Percentiles rank a stretch among this genome's conserved stretches.
Evolutionary conservation across 2,329 filamentous ascomycete genomes (phyloP).

Genomic region (Neonectria hederae): DNA sequence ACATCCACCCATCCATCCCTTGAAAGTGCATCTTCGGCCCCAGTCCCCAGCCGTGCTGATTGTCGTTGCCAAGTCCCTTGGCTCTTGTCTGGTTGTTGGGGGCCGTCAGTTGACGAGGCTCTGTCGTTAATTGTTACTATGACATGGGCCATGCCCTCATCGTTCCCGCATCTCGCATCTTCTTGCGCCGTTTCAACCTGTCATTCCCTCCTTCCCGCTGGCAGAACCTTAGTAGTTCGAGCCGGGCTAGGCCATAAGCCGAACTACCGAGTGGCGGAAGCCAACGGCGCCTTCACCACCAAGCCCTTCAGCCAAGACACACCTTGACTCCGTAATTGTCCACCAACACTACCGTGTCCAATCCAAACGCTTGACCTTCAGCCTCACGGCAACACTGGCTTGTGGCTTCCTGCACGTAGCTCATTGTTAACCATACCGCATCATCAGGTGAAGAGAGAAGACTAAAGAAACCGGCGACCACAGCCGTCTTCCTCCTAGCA

Average conservation of each 20-base stretch:
- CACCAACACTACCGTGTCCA: not conserved
- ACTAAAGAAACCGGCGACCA: not conserved
- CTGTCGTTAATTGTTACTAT: too few relatives aligned
- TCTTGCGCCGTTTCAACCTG: not conserved
- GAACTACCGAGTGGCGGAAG: not conserved
- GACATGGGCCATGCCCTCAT: too few relatives aligned
- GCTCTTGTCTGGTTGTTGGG: not conserved
- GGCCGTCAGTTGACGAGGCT: not conserved
- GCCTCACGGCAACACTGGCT: conserved; percentile 1
- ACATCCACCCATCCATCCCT: conserved; percentile 18
- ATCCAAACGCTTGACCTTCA: not conserved
- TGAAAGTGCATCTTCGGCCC: conserved; percentile 20
- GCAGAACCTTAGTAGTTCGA: not conserved
- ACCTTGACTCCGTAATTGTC: not conserved
- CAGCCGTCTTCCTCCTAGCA: not conserved
- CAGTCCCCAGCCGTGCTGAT: not conserved
- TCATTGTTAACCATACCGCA: not conserved
- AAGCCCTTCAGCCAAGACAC: not conserved
- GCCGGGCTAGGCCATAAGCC: not conserved
- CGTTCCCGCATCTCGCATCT: not conserved
- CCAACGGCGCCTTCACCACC: not conserved
- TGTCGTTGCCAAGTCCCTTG: not conserved
- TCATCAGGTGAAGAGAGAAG: not conserved
- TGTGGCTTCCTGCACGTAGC: conserved; percentile 10
- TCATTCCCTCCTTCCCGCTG: not conserved